phyloP scores from a whole-genome alignment of 495 filamentous ascomycete species.

The Oleoguttula mirabilis region DNA sequence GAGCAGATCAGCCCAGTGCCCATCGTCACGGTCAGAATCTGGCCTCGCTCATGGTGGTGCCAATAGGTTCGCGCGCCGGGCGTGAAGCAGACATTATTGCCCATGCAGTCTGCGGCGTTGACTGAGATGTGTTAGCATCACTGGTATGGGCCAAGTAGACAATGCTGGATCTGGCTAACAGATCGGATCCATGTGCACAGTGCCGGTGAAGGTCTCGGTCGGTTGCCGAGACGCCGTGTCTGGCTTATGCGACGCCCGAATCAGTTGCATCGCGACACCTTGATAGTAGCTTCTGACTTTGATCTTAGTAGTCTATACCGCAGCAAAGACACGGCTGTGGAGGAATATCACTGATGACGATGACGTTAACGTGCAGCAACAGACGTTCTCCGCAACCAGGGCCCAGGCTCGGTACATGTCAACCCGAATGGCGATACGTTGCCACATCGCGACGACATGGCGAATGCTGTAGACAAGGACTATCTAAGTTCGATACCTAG shows the following conservation, averaged over 20 bases:
- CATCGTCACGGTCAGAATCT: slow-evolving; percentile 20
- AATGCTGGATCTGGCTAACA: background rate
- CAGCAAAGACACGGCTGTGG: too few relatives aligned
- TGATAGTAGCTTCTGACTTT: too few relatives aligned
- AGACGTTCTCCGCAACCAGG: too few relatives aligned
- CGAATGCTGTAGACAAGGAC: too few relatives aligned
- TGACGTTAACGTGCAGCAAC: too few relatives aligned
- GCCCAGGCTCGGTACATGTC: too few relatives aligned
- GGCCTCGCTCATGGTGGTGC: slow-evolving; percentile 20
- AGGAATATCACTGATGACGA: too few relatives aligned
- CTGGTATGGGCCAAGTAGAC: background rate
- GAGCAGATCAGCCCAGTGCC: slow-evolving; percentile 17
- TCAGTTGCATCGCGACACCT: slow-evolving; percentile 24
- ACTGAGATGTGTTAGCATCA: too few relatives aligned
- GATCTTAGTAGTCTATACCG: too few relatives aligned
- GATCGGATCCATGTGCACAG: slow-evolving; percentile 19
- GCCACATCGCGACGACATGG: too few relatives aligned
- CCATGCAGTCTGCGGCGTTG: slow-evolving; percentile 20
- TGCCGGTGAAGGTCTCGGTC: slow-evolving; percentile 20
- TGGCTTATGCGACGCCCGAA: slow-evolving; percentile 18
- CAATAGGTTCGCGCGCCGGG: slow-evolving; percentile 16
- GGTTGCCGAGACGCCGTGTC: slow-evolving; percentile 17
- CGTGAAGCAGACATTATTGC: slow-evolving; percentile 23
- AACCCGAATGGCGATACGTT: too few relatives aligned
- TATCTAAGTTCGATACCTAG: too few relatives aligned